phyloP scores from a whole-genome alignment of 805 yeast species.

The Metschnikowia baotianmanensis region DNA sequence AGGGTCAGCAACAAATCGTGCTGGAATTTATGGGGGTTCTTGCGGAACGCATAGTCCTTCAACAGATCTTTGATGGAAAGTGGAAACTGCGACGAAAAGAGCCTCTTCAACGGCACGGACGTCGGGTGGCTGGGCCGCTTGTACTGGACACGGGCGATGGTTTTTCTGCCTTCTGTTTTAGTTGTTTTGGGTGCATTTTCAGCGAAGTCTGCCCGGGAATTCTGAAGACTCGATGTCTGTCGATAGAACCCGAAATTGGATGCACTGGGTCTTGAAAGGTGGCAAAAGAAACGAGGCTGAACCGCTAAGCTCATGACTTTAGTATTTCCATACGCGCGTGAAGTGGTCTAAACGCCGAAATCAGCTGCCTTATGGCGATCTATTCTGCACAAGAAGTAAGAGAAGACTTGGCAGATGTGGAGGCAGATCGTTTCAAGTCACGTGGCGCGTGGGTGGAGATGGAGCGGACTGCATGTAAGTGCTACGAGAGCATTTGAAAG shows the following conservation, averaged over 20 bases:
- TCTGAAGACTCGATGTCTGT: background rate
- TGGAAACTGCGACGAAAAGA: constrained; percentile 58
- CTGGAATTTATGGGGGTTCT: constrained; percentile 44
- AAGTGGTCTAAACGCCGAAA: background rate
- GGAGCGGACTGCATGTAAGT: too few relatives aligned
- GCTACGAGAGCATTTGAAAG: too few relatives aligned
- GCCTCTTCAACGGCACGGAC: constrained; percentile 58
- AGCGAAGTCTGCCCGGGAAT: background rate
- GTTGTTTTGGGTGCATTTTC: background rate
- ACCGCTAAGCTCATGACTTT: constrained; percentile 5
- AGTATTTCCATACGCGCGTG: background rate
- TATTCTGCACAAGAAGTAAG: too few relatives aligned
- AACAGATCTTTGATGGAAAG: constrained; percentile 50
- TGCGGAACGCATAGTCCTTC: constrained; percentile 45
- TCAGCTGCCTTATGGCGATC: too few relatives aligned
- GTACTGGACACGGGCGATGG: constrained; percentile 24
- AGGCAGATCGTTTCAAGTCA: too few relatives aligned
- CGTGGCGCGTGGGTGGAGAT: too few relatives aligned
- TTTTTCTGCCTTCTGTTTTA: background rate
- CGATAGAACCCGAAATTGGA: background rate
- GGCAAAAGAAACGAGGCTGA: background rate
- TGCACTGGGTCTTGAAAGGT: background rate
- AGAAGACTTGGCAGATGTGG: too few relatives aligned
- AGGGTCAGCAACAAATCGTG: constrained; percentile 42
- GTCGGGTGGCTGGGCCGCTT: constrained; percentile 63